A percentile compares a stretch with the other conserved stretches of the same genome.
phyloP scores from a whole-genome alignment of 805 yeast genomes.

The Grigorovia yakushimaensis region DNA sequence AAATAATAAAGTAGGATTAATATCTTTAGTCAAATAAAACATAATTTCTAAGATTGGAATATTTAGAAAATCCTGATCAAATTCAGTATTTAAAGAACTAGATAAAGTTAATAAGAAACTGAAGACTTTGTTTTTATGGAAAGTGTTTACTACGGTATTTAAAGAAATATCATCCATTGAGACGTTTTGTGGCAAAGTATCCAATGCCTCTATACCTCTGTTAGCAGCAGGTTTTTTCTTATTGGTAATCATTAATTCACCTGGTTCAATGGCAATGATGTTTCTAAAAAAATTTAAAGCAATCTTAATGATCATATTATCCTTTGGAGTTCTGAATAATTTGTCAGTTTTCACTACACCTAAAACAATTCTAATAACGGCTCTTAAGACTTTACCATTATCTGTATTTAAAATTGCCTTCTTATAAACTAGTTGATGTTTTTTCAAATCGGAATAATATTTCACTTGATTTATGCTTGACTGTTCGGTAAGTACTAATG shows the following conservation, averaged over 20 bases:
- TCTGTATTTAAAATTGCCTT: conserved; percentile 48
- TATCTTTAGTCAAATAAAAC: conserved; percentile 50
- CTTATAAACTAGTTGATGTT: conserved; percentile 64
- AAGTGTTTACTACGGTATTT: conserved; percentile 46
- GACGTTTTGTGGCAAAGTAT: conserved; percentile 45
- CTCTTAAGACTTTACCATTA: conserved; percentile 54
- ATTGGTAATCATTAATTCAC: conserved; percentile 41
- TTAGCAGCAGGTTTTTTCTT: conserved; percentile 26
- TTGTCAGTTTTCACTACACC: conserved; percentile 46
- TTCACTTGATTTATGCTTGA: conserved; percentile 48
- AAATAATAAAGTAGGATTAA: conserved; percentile 30
- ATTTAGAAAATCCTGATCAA: conserved; percentile 52
- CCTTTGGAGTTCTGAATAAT: conserved; percentile 55
- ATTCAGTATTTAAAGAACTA: conserved; percentile 53
- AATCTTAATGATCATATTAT: conserved; percentile 60
- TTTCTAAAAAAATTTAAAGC: conserved; percentile 71
- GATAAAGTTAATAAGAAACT: conserved; percentile 62
- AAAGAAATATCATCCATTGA: conserved; percentile 58
- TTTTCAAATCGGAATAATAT: conserved; percentile 50
- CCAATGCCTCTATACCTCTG: conserved; percentile 25
- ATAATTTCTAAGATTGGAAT: conserved; percentile 59
- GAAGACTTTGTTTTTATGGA: conserved; percentile 62
- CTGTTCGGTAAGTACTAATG: conserved; percentile 55
- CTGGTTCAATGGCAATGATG: conserved; percentile 67
- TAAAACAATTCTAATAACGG: conserved; percentile 58